These are phyloP conservation scores for Pneumocystis canis DNA, from an alignment of 1,139 yeast genomes.

Conservation along the genomic window DNA sequence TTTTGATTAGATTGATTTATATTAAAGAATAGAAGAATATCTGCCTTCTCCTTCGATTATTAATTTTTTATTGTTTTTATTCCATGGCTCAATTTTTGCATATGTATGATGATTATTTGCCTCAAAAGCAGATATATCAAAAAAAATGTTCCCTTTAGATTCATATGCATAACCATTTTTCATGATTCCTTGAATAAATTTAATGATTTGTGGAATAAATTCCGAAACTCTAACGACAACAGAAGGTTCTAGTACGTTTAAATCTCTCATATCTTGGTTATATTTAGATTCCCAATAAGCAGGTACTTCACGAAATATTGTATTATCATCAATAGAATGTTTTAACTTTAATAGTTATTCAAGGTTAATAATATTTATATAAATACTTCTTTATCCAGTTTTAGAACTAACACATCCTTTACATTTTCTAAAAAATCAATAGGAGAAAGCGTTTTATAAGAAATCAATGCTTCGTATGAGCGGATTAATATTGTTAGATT, in stretches of 20 bases:
- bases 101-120: constrained; percentile 48
- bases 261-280: constrained; percentile 68
- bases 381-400: constrained; percentile 41
- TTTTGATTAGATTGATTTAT: background rate
- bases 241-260: constrained; percentile 74
- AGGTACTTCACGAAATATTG: constrained; percentile 66
- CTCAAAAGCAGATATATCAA: constrained; percentile 76
- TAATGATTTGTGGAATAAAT: constrained; percentile 81
- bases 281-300: constrained; percentile 79
- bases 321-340: constrained; percentile 65
- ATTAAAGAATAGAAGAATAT: constrained; percentile 35
- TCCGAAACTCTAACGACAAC: constrained; percentile 93
- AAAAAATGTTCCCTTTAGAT: constrained; percentile 82
- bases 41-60: constrained; percentile 89
- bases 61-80: constrained; percentile 71
- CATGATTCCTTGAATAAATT: constrained; percentile 60
- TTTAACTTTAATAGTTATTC: constrained; percentile 31
- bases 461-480: constrained; percentile 10
- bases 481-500: constrained; percentile 45
- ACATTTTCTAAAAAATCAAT: constrained; percentile 35
- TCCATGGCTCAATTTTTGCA: constrained; percentile 98
- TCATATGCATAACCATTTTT: constrained; percentile 71
- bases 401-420: constrained; percentile 62
- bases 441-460: constrained; percentile 17
- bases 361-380: background rate